A percentile compares a stretch with the other conserved stretches of the same genome.
These are phyloP conservation scores for Phialophora expanda DNA, from an alignment of 2,329 filamentous ascomycete species.

Conservation along the genomic window DNA sequence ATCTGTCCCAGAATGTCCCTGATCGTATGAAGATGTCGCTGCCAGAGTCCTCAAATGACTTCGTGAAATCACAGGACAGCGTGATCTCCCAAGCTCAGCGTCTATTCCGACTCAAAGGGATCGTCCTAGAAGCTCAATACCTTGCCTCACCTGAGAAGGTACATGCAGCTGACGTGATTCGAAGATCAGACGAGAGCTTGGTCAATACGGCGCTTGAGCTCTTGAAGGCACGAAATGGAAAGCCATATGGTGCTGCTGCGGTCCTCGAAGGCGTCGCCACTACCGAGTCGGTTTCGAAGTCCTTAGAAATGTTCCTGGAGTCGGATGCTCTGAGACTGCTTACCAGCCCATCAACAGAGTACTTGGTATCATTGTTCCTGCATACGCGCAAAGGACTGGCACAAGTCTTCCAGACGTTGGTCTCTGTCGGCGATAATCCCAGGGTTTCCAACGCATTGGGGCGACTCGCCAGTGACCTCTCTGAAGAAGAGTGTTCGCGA, in stretches of 20 bases:
- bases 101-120: conserved; percentile 65
- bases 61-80: conserved; percentile 71
- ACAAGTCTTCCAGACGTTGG: conserved; percentile 46
- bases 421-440: conserved; percentile 42
- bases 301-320: conserved; percentile 54
- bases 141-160: conserved; percentile 5
- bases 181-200: conserved; percentile 38
- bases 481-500: conserved; percentile 21
- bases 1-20: conserved; percentile 66
- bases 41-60: conserved; percentile 81
- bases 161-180: conserved; percentile 31
- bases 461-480: conserved; percentile 20
- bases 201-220: conserved; percentile 57
- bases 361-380: conserved; percentile 70
- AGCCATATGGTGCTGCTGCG: conserved; percentile 68
- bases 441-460: conserved; percentile 18
- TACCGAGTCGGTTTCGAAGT: conserved; percentile 36
- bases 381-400: conserved; percentile 45
- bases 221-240: conserved; percentile 63
- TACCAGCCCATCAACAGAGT: conserved; percentile 69
- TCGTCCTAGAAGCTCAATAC: conserved; percentile 10
- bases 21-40: conserved; percentile 73
- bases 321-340: conserved; percentile 65
- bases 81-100: conserved; percentile 70
- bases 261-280: conserved; percentile 61